Percentiles rank a stretch among this genome's conserved stretches.
phyloP scores from a whole-genome alignment of 768 basidiomycete species.

The Lactifluus echinatus region DNA sequence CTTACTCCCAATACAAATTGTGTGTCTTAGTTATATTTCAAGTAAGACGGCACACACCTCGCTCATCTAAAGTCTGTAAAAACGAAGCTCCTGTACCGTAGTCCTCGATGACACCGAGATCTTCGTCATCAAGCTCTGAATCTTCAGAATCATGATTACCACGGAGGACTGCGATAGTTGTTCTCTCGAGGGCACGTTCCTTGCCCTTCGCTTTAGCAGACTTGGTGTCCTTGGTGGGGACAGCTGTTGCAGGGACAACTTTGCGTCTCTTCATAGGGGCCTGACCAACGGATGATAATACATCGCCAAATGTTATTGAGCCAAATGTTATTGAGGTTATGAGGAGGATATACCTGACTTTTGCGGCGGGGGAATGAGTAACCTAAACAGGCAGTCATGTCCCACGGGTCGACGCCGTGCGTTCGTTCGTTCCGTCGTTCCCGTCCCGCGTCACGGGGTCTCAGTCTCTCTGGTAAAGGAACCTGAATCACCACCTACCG shows the following conservation, averaged over 20 bases:
- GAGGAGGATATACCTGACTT: conserved; percentile 26
- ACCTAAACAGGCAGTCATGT: too few species aligned
- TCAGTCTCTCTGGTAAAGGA: too few species aligned
- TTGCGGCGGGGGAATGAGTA: too few species aligned
- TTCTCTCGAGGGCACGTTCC: conserved; percentile 51
- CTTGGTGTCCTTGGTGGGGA: conserved; percentile 25
- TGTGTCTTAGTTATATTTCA: conserved; percentile 6
- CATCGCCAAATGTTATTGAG: background rate
- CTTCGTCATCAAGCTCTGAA: conserved; percentile 50
- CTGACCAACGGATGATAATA: conserved; percentile 21
- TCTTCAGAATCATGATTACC: conserved; percentile 42
- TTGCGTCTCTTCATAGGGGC: conserved; percentile 56
- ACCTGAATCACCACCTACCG: conserved; percentile 49
- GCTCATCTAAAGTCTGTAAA: conserved; percentile 62
- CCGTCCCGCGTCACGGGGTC: too few species aligned
- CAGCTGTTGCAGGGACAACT: conserved; percentile 22
- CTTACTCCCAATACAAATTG: conserved; percentile 53
- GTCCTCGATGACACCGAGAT: conserved; percentile 54
- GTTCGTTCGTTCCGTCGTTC: too few species aligned
- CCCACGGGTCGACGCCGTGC: too few species aligned
- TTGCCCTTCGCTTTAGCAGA: conserved; percentile 38
- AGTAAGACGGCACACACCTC: conserved; percentile 41
- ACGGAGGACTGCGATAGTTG: conserved; percentile 53
- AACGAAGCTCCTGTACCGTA: conserved; percentile 60
- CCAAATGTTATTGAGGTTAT: too few species aligned